Evolutionary conservation across 2,329 filamentous ascomycete species (phyloP).

Genomic region (Cytospora schulzeri): DNA sequence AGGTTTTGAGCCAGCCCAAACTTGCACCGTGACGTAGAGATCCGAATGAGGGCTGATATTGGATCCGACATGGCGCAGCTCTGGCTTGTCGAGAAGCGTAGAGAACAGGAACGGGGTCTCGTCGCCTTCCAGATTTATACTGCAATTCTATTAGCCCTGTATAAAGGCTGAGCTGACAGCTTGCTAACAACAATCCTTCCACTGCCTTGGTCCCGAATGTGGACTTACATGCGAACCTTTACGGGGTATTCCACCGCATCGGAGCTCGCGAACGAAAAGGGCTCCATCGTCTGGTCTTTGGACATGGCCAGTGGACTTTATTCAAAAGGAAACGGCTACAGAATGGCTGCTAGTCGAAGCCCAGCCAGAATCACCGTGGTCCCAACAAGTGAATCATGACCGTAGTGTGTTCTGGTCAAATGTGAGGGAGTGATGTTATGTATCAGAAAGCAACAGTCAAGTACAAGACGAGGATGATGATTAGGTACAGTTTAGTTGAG

Average conservation of each 20-base stretch:
- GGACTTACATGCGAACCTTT: slow-evolving; percentile 63
- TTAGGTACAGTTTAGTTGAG: too few species aligned
- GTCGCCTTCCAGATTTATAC: slow-evolving; percentile 75
- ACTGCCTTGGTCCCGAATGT: neutral
- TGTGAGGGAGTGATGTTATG: neutral
- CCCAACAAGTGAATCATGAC: slow-evolving; percentile 1
- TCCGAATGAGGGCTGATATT: slow-evolving; percentile 83
- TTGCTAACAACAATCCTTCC: neutral
- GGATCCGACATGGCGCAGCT: slow-evolving; percentile 84
- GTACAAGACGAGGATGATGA: neutral
- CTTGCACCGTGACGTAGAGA: slow-evolving; percentile 87
- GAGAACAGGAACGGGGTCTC: slow-evolving; percentile 76
- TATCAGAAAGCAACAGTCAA: neutral
- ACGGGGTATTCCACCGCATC: slow-evolving; percentile 77
- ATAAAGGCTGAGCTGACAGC: neutral
- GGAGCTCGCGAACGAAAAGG: slow-evolving; percentile 92
- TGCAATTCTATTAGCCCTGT: slow-evolving; percentile 38
- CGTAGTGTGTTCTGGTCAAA: neutral
- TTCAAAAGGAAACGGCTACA: neutral
- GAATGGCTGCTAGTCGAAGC: neutral
- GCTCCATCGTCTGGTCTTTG: slow-evolving; percentile 67
- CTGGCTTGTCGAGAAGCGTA: slow-evolving; percentile 73
- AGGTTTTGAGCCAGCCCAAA: slow-evolving; percentile 96
- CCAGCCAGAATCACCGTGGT: neutral
- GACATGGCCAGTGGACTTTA: slow-evolving; percentile 5